Evolutionary conservation across 2,329 filamentous ascomycete species (phyloP).

Genomic region (Colletotrichum tropicale): DNA sequence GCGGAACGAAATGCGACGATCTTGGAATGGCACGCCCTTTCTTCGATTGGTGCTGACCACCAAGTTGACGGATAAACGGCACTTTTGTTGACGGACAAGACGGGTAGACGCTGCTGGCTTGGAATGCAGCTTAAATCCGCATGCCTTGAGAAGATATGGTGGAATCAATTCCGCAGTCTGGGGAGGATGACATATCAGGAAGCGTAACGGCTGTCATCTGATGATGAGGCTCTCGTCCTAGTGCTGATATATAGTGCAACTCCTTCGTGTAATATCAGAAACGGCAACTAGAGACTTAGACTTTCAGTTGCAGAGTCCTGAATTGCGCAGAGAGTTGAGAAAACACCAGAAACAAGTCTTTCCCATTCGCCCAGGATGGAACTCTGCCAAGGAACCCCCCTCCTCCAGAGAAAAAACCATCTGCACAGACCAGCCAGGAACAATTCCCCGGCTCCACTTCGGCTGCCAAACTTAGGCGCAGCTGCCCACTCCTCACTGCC

Average conservation of each 20-base stretch:
- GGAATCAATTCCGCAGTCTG: background rate
- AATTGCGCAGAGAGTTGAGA: background rate
- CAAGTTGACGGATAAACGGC: background rate
- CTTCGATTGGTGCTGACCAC: background rate
- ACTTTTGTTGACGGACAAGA: background rate
- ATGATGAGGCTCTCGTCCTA: background rate
- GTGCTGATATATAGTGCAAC: background rate
- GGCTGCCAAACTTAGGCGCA: background rate
- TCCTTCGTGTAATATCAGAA: background rate
- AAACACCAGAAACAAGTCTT: background rate
- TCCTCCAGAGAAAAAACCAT: background rate
- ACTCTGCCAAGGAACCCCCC: background rate
- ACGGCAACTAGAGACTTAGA: background rate
- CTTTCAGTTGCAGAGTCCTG: background rate
- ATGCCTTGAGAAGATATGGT: background rate
- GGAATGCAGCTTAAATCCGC: background rate
- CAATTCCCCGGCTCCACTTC: background rate
- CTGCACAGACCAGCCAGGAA: background rate
- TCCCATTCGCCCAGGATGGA: background rate
- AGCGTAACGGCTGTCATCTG: background rate
- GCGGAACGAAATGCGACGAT: background rate
- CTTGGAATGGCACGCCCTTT: background rate
- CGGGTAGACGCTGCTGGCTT: background rate
- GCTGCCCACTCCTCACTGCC: background rate
- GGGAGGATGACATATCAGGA: background rate